Evolutionary conservation across 2,329 filamentous ascomycete species (phyloP), one percentile per base, ranked within the genome.

Genomic region (Pseudocercospora cruenta): DNA sequence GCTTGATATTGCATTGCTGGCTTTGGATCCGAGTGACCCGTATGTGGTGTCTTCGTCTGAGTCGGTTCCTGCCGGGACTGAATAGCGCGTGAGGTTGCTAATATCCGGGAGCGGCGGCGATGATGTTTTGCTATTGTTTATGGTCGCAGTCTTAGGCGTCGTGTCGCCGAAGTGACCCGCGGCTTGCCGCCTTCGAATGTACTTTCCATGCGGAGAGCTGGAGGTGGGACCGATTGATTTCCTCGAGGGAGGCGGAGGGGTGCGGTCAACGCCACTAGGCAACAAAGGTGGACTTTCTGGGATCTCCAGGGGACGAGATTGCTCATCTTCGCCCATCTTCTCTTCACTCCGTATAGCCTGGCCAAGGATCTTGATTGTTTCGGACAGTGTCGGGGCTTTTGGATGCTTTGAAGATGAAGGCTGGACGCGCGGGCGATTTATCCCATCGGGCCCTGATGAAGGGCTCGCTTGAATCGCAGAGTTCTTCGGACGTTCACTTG

Each of bases 231-330:
- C n/a, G 1, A 19, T 1, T 19, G 39, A 19, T 43, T 3, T 6
- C 8, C 39, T 19, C 47, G 47, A n/a, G 21, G 4, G 14, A 22
- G 21, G 21, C 21, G 14, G 2, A 26, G 47, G 47, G 1, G 47
- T 36, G 33, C 21, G 21, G n/a, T 53, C 24, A 26, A 3, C 47
- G 0, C 21, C 24, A 22, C 2, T 26, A 58, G 55, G 55, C 33
- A 19, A 39, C 28, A 63, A 21, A 12, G 59, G 28, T 62, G 59
- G 59, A 24, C 59, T 62, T 62, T 53, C 45, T 36, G 59, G 55
- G 12, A 58, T 58, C 36, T 58, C 55, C 8, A 33, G 26, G 22
- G 14, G n/a, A 14, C 14, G 47, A 26, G 19, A 28, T 51, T 10
- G 19, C 24, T 49, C 24, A 19, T 21, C 22, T 19, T 21, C 43